phyloP scores from a whole-genome alignment of 2,329 filamentous ascomycete genomes.

The Capronia coronata region DNA sequence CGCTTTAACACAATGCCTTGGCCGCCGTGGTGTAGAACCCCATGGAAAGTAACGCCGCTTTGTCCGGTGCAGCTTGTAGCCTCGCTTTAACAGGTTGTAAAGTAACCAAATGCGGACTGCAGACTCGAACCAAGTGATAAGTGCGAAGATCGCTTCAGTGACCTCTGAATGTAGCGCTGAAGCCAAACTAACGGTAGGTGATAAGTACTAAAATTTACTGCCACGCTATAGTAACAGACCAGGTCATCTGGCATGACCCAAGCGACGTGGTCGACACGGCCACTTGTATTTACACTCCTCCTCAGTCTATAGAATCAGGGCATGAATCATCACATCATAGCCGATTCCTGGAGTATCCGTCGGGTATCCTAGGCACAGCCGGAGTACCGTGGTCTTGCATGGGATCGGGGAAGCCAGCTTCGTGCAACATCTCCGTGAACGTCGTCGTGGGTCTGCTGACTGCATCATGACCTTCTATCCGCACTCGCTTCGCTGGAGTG shows the following conservation, averaged over 20 bases:
- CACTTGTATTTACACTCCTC: background rate
- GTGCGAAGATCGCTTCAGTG: too few species aligned
- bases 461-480: constrained; percentile 2
- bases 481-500: constrained; percentile 10
- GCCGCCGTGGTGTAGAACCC: background rate
- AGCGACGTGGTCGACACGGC: background rate
- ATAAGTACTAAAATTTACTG: background rate
- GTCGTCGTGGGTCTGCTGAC: constrained; percentile 24
- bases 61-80: background rate
- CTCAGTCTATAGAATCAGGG: background rate
- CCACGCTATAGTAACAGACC: background rate
- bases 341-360: constrained; percentile 18
- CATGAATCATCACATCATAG: constrained; percentile 2
- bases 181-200: background rate
- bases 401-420: constrained; percentile 27
- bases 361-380: constrained; percentile 24
- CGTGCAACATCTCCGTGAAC: constrained; percentile 28
- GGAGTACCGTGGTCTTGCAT: constrained; percentile 12
- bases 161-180: background rate
- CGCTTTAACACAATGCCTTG: background rate
- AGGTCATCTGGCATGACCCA: background rate
- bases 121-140: too few species aligned
- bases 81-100: too few species aligned
- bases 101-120: too few species aligned
- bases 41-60: background rate